Evolutionary conservation across 1,139 yeast genomes (phyloP), one percentile per base, ranked within the genome.

Genomic region (Suzukiozyma palmioleophila): DNA sequence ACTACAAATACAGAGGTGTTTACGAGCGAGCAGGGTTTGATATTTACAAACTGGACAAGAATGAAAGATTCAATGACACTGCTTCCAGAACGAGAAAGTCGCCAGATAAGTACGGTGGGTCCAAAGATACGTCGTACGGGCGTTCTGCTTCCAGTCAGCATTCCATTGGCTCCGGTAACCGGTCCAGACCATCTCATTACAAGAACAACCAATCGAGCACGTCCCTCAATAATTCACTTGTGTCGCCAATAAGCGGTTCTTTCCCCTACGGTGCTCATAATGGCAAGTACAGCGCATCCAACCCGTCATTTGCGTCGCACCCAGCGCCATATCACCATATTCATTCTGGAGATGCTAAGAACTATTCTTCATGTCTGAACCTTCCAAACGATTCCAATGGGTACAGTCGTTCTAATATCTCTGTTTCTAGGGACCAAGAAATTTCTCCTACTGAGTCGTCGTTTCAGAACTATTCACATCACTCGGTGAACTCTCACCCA

Each of bases 11-110:
- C 54, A 68, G 67, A 48, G 81, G 84, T 1, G 85, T 79, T 4
- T 73, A 79, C 47, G 85, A 80, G 55, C 59, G 84, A 48, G 85
- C 85, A 0, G 86, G 86, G 0, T 80, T 80, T 48, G 84, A 79
- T 34, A 76, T 77, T 26, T 66, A 66, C 46, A 30, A 32, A 13
- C 24, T 15, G 31, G 22, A 18, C 13, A n/a, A 24, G 10, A 13
- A 31, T 12, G 26, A 32, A 9, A 26, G 26, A 8, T 25, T 25
- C n/a, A 9, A n/a, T 13, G 26, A 13, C 21, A 21, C 26, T 5
- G 11, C 29, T 24, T 35, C 13, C 13, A 26, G 16, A 9, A 26
- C 18, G 21, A 26, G 26, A 26, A 18, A 37, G 13, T 6, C 26
- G 6, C 15, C 43, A 11, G 21, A 37, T 12, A 13, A 33, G 15